Conservation (phyloP, 495 filamentous ascomycete genomes). For the Penicillium angulare region DNA sequence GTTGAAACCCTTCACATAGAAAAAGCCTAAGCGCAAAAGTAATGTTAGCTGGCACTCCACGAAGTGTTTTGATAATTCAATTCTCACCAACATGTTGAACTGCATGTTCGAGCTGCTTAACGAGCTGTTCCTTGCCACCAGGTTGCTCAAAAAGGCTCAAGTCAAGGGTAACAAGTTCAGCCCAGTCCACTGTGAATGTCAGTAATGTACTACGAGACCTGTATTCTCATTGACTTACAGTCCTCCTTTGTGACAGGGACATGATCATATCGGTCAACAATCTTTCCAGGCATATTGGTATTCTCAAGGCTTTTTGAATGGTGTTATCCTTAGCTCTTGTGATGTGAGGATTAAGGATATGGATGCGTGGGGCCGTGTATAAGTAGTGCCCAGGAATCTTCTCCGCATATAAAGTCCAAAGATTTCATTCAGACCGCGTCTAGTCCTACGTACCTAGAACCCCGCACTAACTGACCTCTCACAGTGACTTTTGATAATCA, state of each 20-base stretch:
- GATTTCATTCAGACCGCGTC: background rate
- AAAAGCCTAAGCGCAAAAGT: conserved; percentile 35
- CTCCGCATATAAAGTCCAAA: background rate
- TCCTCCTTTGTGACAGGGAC: conserved; percentile 48
- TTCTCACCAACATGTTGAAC: conserved; percentile 50
- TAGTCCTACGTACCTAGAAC: background rate
- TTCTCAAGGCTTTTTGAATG: too few species aligned
- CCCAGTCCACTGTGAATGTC: conserved; percentile 45
- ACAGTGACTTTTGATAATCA: background rate
- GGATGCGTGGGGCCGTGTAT: background rate
- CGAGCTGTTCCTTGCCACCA: conserved; percentile 53
- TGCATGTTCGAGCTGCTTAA: conserved; percentile 56
- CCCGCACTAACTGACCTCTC: conserved; percentile 1
- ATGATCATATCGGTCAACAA: conserved; percentile 47
- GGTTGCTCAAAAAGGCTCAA: conserved; percentile 48
- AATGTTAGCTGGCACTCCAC: background rate
- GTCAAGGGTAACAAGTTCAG: conserved; percentile 57
- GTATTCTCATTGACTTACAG: conserved; percentile 23
- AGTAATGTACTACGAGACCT: background rate
- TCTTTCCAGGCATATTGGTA: conserved; percentile 38
- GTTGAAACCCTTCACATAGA: conserved; percentile 56
- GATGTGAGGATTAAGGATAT: too few species aligned
- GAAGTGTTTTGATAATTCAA: background rate
- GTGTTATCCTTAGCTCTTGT: too few species aligned
- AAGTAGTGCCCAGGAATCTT: background rate